These are phyloP conservation scores for Candida incommunis DNA, from an alignment of 805 yeast species.

Conservation along the genomic window DNA sequence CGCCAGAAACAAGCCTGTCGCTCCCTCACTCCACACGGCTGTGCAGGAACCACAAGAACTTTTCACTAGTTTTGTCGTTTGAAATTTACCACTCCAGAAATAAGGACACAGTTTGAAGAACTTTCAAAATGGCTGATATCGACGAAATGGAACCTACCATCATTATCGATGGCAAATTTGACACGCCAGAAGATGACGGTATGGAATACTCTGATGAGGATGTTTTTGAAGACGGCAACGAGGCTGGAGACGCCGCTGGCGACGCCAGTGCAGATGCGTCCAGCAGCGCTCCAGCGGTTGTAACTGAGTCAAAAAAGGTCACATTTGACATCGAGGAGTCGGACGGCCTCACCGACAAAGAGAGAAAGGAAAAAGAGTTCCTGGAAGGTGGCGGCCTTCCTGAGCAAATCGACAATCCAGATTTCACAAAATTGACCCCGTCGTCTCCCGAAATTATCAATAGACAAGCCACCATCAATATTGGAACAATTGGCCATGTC, in stretches of 20 bases:
- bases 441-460: conserved; percentile 81
- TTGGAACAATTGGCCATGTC: conserved; percentile 94
- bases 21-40: too few species aligned
- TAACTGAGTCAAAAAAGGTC: conserved; percentile 53
- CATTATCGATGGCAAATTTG: conserved; percentile 49
- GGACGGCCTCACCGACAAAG: conserved; percentile 52
- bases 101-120: too few species aligned
- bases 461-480: conserved; percentile 97
- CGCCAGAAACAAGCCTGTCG: too few species aligned
- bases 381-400: conserved; percentile 99
- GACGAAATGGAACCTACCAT: conserved; percentile 79
- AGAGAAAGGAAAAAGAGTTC: conserved; percentile 66
- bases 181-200: conserved; percentile 23
- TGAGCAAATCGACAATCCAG: conserved; percentile 86
- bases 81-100: too few species aligned
- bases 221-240: background rate
- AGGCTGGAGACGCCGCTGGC: conserved; percentile 18
- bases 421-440: conserved; percentile 68
- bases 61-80: too few species aligned
- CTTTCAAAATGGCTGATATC: conserved; percentile 39
- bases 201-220: conserved; percentile 12
- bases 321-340: conserved; percentile 51
- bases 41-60: too few species aligned
- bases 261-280: too few species aligned
- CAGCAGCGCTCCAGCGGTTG: too few species aligned